Evolutionary conservation across 2,329 filamentous ascomycete species (phyloP), one percentile per base, ranked within the genome.

Genomic region (Hirsutella thompsonii): DNA sequence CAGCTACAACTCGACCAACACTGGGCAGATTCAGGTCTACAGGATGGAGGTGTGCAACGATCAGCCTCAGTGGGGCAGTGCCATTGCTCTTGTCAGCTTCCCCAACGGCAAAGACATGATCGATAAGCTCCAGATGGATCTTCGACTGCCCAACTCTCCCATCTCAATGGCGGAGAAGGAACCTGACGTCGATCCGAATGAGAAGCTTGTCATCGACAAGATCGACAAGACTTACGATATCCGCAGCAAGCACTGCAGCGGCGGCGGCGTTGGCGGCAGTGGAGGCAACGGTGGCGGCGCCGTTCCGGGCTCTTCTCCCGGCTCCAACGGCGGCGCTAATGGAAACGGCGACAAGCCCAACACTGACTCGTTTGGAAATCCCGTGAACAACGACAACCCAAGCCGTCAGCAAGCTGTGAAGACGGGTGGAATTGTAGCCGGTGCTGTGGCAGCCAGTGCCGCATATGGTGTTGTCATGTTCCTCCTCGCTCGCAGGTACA

Each of bases 381-480:
- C 32, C 2, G 14, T 18, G 2, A n/a, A 14, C 32, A 18, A 18
- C 11, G n/a, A 34, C 32, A 3, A 3, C 14, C 32, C 32, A 16
- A 34, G 14, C 16, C 32, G 14, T 18, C 26, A 55, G 47, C 67
- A 75, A 54, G 68, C 68, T 53, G 78, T 75, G 34, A 81, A 78
- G 28, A 79, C 74, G 2, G 76, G 74, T 20, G 78, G 75, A 48
- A 79, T 94, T 53, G 85, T 82, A 42, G 71, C 86, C 19, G 86
- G 85, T 52, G 82, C 85, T 20, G 76, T 89, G 26, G 74, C 76
- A 35, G 80, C 88, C 54, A 86, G 85, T 34, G 83, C 81, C 39
- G 80, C 87, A n/a, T 94, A 94, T 51, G 89, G 88, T 55, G 85
- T 83, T 11, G 88, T 86, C 59, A 94, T 95, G 89, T 90, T 94